phyloP scores from a whole-genome alignment of 2,329 filamentous ascomycete species.

The Pseudovirgaria hyperparasitica region DNA sequence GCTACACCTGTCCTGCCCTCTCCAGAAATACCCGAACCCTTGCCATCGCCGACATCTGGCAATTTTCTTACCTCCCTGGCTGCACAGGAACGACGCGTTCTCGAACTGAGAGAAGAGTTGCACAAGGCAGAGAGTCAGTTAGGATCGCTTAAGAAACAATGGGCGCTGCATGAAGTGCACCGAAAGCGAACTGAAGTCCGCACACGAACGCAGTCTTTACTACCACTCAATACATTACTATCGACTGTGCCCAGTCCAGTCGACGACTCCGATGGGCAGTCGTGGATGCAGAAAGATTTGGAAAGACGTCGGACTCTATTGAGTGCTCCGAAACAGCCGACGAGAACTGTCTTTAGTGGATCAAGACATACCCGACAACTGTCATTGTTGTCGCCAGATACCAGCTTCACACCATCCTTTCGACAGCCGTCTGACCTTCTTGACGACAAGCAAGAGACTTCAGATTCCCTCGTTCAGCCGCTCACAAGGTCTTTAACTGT shows the following conservation, averaged over 20 bases:
- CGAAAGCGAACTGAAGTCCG: slow-evolving; percentile 60
- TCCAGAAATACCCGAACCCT: slow-evolving; percentile 14
- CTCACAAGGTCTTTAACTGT: slow-evolving; percentile 17
- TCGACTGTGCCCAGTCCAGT: slow-evolving; percentile 15
- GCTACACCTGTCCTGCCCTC: slow-evolving; percentile 15
- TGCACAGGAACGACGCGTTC: slow-evolving; percentile 76
- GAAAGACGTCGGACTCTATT: slow-evolving; percentile 62
- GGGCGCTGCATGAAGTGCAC: slow-evolving; percentile 62
- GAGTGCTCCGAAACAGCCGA: slow-evolving; percentile 33
- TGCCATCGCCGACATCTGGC: slow-evolving; percentile 15
- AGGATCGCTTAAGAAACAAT: slow-evolving; percentile 66
- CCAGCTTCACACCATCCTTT: slow-evolving; percentile 20
- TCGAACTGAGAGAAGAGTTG: slow-evolving; percentile 89
- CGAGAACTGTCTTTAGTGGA: slow-evolving; percentile 49
- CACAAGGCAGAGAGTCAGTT: slow-evolving; percentile 68
- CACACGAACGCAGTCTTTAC: slow-evolving; percentile 40
- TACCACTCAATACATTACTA: slow-evolving; percentile 35
- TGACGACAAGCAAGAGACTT: slow-evolving; percentile 15
- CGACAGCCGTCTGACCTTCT: slow-evolving; percentile 25
- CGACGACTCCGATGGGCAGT: slow-evolving; percentile 33
- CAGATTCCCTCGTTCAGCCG: slow-evolving; percentile 4
- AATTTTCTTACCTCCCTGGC: slow-evolving; percentile 78
- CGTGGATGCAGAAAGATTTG: slow-evolving; percentile 45
- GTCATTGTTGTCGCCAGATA: slow-evolving; percentile 64
- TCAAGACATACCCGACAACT: slow-evolving; percentile 52